These are phyloP conservation scores for Erythrophleum fordii DNA, from an alignment of 306 rosid species.

Conservation along the genomic window DNA sequence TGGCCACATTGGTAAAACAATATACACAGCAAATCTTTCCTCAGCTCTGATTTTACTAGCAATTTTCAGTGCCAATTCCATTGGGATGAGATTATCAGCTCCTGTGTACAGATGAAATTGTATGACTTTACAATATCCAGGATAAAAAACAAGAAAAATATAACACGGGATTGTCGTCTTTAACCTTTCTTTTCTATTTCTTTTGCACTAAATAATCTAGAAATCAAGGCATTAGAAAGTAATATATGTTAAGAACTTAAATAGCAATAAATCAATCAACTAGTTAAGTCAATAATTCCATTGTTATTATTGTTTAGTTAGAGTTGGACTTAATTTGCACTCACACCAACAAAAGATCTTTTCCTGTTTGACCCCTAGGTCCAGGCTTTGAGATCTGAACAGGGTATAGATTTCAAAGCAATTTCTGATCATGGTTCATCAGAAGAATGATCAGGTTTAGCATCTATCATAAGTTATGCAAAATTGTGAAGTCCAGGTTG, in stretches of 20 bases:
- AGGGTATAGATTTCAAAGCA: background rate
- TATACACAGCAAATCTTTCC: slow-evolving; percentile 90
- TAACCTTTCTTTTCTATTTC: background rate
- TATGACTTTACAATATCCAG: slow-evolving; percentile 11
- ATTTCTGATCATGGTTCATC: background rate
- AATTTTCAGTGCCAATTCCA: slow-evolving; percentile 94
- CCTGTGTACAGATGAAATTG: slow-evolving; percentile 61
- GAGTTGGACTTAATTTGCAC: background rate
- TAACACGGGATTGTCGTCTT: background rate
- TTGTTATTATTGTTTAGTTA: background rate
- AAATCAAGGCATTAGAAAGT: background rate
- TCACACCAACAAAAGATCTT: background rate
- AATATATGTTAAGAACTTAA: background rate
- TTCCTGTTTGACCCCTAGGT: background rate
- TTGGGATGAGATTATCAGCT: slow-evolving; percentile 96
- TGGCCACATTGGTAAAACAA: slow-evolving; percentile 94
- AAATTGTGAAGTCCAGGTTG: background rate
- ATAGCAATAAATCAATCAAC: background rate
- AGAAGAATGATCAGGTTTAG: background rate
- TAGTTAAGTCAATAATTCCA: background rate
- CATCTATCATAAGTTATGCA: background rate
- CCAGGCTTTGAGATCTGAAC: background rate
- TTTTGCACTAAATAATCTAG: background rate
- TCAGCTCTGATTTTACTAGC: slow-evolving; percentile 80
- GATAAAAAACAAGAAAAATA: background rate